Base-by-base conservation (phyloP, 2,329 filamentous ascomycete species). In the Clonostachys rosea region DNA sequence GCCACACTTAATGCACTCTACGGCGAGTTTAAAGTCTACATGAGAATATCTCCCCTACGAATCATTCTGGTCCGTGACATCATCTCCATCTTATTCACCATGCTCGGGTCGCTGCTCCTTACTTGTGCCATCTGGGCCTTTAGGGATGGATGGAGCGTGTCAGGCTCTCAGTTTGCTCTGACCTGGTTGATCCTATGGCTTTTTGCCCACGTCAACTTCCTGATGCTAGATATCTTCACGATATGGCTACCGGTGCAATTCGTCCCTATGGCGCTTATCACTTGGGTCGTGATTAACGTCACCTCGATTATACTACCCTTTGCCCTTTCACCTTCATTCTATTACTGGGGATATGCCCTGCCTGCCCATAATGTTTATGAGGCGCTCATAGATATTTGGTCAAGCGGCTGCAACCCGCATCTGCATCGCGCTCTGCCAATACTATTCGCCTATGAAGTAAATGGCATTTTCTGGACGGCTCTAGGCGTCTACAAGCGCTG, bases 191-290 rank as follows among this genome's bases (percentile, higher is more conserved):
- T 55, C 6, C 53, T 61, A 9, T 73, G 69, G 70, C 52, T 73
- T 0, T 63, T 59, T 42, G 67, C 70, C 52, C 63, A 71, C 44
- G 56, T 65, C 46, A 69, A 74, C 54, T 72, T 70, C 53, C 59
- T 66, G 17, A 56, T 68, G 2, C 54, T 75, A 3, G 71, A 76
- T 45, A 30, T 49, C 0, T 44, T 61, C 3, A 56, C 47, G 1
- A 48, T 48, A 8, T 54, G 46, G 18, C 24, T 72, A 0, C 66
- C 69, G 0, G 55, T 66, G 34, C 54, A 59, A 0, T 64, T 63
- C 39, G 57, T 71, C n/a, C 65, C 71, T 0, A 70, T 74, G 51
- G 64, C 68, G 9, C 51, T 75, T 1, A 54, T 75, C 1, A 64
- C 64, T 0, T 72, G 68, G 66, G 59, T 71, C 34, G 62, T 73